Base-by-base conservation (phyloP, 805 yeast genomes). In the Hanseniaspora singularis region DNA sequence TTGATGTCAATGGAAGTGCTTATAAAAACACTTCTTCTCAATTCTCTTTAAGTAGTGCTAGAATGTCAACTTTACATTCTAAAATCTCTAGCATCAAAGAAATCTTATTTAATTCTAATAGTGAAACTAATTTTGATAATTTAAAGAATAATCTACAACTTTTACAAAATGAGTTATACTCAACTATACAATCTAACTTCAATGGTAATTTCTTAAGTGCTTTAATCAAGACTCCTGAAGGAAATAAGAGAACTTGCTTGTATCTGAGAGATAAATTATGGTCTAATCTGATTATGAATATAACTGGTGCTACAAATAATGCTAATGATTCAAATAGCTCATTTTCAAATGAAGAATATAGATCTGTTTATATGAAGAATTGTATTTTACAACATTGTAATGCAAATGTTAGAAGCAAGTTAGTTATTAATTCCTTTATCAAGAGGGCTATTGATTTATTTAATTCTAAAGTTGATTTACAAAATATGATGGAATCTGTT, bases 151-250 rank as follows among this genome's bases (percentile, higher is more conserved):
- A 43, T 16, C 23, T 43, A 31, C 39, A 43, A 24, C 37, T 36
- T 6, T 23, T 43, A 4, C 48, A 43, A 37, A 43, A 43, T 18
- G 48, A 43, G 28, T 19, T 43, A 6, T 43, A 26, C n/a, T 24
- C 41, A 4, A 43, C 33, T 19, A 43, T 43, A 12, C 48, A 43
- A 24, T 30, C 37, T n/a, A 43, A 43, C 14, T 43, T 43, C 39
- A 43, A 43, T 12, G 48, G 48, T 3, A 43, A 39, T 26, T 43
- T 43, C 34, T 43, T 43, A 16, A 43, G 32, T 43, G 48, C 48
- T 16, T 30, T 43, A 15, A 43, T 43, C 31, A 43, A 43, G 32
- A 28, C 41, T 23, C 48, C 48, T 15, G 48, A 43, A 24, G 48
- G 48, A 4, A 37, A 43, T 26, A 43, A 43, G 22, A 43, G 48